Base-by-base conservation (phyloP, 257 asterid genomes). In the Salvia rosmarinus region DNA sequence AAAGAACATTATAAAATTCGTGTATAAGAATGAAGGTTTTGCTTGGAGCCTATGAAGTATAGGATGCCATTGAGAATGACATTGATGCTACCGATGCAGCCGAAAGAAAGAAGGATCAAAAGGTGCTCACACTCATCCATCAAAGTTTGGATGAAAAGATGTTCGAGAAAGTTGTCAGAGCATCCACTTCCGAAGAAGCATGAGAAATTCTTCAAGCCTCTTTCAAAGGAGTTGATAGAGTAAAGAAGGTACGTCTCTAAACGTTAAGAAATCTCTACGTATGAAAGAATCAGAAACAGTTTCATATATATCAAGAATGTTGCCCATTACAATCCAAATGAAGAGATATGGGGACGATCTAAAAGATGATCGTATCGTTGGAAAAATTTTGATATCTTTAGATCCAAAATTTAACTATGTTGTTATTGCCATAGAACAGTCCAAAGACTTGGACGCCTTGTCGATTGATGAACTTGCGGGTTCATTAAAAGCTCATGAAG, bases 401-500 rank as follows among this genome's bases (percentile, higher is more conserved):
- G n/a, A n/a, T n/a, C n/a, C n/a, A n/a, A n/a, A n/a, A n/a, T n/a
- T n/a, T n/a, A n/a, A 0, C n/a, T 37, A 61, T 32, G 16, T n/a
- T 4, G 30, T 35, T 4, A n/a, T 61, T 61, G 67, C 67, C 32
- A 61, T 61, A 8, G 49, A 61, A 35, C n/a, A 65, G 70, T 65
- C 70, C 25, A 65, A 65, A 11, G 51, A 62, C 21, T 10, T 71
- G 13, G 39, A 44, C 49, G 17, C 21, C n/a, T 59, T 47, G 76
- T 14, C 17, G 3, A 1, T 70, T 23, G 68, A 70, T 42, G 49
- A 70, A 12, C 59, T 57, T 17, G 9, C 8, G 0, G 23, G 61
- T 10, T 71, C 60, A 2, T 58, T 71, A 42, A 49, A 71, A 71
- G 60, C 50, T 30, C 75, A 71, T 71, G 68, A 70, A 71, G 49